Conservation (phyloP, 2,329 filamentous ascomycete genomes). For the Arthrobotrys conoides region DNA sequence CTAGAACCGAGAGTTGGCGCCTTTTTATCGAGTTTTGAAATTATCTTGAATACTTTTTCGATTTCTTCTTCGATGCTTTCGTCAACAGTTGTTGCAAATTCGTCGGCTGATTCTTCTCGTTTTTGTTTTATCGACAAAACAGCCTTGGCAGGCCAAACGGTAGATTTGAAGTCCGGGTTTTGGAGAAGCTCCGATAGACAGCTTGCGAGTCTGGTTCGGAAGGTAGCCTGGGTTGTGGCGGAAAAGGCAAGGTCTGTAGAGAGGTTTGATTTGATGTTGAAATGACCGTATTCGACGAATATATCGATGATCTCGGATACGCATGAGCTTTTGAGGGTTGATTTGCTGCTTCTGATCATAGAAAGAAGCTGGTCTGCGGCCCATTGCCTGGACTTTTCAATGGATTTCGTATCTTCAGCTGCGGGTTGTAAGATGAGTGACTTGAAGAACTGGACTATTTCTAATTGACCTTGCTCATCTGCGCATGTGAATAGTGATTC, state of each 20-base stretch:
- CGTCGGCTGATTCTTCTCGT: conserved; percentile 10
- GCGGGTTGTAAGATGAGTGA: conserved; percentile 38
- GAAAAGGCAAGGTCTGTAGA: conserved; percentile 48
- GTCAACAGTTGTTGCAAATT: conserved; percentile 43
- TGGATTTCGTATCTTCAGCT: conserved; percentile 53
- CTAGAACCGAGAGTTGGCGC: conserved; percentile 34
- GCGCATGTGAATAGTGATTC: conserved; percentile 79
- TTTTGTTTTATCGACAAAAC: conserved; percentile 42
- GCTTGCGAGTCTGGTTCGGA: conserved; percentile 62
- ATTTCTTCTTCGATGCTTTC: conserved; percentile 62
- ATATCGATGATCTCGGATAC: conserved; percentile 61
- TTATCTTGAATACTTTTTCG: conserved; percentile 61
- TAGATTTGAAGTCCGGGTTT: conserved; percentile 33
- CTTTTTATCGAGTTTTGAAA: conserved; percentile 49
- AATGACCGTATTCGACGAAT: conserved; percentile 62
- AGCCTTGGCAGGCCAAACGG: conserved; percentile 45
- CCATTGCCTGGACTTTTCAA: conserved; percentile 63
- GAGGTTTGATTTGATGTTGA: conserved; percentile 53
- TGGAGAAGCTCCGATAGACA: conserved; percentile 60
- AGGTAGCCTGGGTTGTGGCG: conserved; percentile 61
- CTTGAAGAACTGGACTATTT: conserved; percentile 61
- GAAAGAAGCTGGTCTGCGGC: conserved; percentile 63
- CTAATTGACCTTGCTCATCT: conserved; percentile 70
- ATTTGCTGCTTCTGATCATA: conserved; percentile 62
- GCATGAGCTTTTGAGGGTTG: conserved; percentile 57